Conservation (phyloP, 345 rosid genomes). For the Rhizophora mangle region DNA sequence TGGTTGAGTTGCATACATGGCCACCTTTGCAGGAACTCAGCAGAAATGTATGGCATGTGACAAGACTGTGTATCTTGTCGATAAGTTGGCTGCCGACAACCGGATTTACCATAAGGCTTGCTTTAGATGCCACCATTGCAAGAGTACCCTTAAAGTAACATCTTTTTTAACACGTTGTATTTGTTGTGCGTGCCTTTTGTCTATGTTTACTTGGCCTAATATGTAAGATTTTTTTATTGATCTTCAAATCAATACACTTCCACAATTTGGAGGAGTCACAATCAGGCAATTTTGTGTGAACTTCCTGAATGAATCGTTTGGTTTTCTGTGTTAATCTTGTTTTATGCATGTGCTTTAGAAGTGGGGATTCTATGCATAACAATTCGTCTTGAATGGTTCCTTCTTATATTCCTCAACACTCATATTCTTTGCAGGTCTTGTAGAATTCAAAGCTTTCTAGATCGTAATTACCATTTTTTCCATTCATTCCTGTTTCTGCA, state of each 20-base stretch:
- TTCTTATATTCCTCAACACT: no score
- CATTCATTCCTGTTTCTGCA: slow-evolving; percentile 17
- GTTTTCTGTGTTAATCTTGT: no score
- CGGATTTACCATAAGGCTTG: slow-evolving; percentile 56
- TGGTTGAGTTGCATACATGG: slow-evolving; percentile 16
- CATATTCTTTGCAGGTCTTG: no score
- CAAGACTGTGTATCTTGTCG: slow-evolving; percentile 62
- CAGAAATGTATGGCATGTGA: slow-evolving; percentile 61
- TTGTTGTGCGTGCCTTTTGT: not conserved
- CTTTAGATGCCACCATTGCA: slow-evolving; percentile 68
- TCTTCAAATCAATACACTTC: no score
- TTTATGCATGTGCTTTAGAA: no score
- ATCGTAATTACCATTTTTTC: not conserved
- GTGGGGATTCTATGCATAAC: no score
- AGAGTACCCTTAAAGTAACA: slow-evolving; percentile 52
- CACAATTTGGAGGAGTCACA: no score
- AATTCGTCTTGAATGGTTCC: no score
- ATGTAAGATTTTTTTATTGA: no score
- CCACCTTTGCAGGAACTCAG: slow-evolving; percentile 44
- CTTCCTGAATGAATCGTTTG: no score
- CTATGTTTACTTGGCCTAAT: no score
- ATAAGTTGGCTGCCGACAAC: slow-evolving; percentile 48
- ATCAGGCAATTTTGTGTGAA: no score
- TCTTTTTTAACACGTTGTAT: not conserved
- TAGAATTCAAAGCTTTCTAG: not conserved